Percentiles rank a stretch among this genome's conserved stretches.
Evolutionary conservation across 805 yeast genomes (phyloP).

Genomic region (Saccharomyces jurei): DNA sequence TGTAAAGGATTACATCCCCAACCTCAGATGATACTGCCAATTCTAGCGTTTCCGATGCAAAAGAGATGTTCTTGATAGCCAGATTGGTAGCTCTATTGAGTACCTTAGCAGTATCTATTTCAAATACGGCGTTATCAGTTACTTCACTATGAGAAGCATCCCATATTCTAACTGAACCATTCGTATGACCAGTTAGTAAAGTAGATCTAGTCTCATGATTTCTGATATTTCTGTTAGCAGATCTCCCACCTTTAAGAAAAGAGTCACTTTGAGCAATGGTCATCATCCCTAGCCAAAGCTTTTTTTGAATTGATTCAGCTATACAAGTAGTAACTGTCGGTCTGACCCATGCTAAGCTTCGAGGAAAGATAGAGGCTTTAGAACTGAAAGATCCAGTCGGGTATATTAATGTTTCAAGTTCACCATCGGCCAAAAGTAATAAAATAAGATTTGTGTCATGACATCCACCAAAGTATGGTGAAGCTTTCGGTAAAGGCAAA

Average conservation of each 20-base stretch:
- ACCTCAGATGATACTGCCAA: conserved; percentile 56
- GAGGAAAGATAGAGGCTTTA: conserved; percentile 62
- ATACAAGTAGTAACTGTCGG: conserved; percentile 56
- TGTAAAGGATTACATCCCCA: conserved; percentile 71
- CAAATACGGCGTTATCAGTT: conserved; percentile 50
- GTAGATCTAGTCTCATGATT: conserved; percentile 46
- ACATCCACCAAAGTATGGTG: conserved; percentile 74
- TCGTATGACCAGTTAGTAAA: conserved; percentile 77
- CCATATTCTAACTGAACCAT: conserved; percentile 76
- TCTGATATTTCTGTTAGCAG: conserved; percentile 43
- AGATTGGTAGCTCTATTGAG: conserved; percentile 39
- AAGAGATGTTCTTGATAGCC: conserved; percentile 52
- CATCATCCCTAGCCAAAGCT: conserved; percentile 76
- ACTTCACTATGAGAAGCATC: conserved; percentile 75
- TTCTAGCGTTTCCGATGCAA: conserved; percentile 73
- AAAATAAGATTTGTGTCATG: conserved; percentile 67
- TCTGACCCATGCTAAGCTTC: conserved; percentile 68
- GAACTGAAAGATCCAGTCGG: conserved; percentile 47
- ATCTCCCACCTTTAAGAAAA: conserved; percentile 69
- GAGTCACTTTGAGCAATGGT: conserved; percentile 30
- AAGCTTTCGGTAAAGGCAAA: conserved; percentile 46
- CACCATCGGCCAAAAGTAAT: conserved; percentile 53
- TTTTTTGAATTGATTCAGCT: conserved; percentile 50
- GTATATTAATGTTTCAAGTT: conserved; percentile 51
- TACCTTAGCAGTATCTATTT: conserved; percentile 46